Evolutionary conservation across 2,329 filamentous ascomycete genomes (phyloP).

Genomic region (Ophiostoma sp.): DNA sequence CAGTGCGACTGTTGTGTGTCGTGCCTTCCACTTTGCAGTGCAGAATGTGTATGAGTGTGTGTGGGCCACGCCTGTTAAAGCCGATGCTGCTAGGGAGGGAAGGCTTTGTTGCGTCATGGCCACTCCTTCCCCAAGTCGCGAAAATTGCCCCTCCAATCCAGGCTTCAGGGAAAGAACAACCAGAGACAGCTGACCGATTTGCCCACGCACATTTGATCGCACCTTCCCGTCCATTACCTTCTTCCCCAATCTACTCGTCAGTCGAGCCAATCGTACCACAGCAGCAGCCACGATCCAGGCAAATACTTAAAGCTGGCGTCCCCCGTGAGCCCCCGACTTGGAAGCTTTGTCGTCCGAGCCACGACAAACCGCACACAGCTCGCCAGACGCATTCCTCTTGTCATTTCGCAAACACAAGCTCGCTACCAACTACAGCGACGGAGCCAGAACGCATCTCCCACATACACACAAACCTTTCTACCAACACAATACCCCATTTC

Average conservation of each 20-base stretch:
- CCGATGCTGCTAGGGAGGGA: neutral
- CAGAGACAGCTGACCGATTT: neutral
- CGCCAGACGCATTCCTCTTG: neutral
- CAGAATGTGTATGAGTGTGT: neutral
- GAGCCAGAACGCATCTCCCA: neutral
- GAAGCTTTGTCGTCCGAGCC: conserved; percentile 8
- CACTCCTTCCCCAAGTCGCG: conserved; percentile 10
- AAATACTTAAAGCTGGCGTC: conserved; percentile 17
- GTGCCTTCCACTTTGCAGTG: neutral
- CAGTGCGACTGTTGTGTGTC: neutral
- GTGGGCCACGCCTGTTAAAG: neutral
- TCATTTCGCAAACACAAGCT: neutral
- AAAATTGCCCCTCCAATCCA: conserved; percentile 21
- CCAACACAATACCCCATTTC: neutral
- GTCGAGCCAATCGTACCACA: neutral
- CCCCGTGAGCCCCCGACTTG: conserved; percentile 11
- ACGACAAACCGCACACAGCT: conserved; percentile 12
- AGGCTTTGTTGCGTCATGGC: conserved; percentile 25
- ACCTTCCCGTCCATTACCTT: neutral
- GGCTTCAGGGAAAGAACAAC: conserved; percentile 1
- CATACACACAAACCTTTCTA: neutral
- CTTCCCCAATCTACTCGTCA: neutral
- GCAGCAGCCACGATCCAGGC: neutral
- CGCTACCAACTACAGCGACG: neutral
- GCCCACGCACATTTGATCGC: neutral